Evolutionary conservation across 2,329 filamentous ascomycete species (phyloP).

Genomic region (Sporothrix luriei): DNA sequence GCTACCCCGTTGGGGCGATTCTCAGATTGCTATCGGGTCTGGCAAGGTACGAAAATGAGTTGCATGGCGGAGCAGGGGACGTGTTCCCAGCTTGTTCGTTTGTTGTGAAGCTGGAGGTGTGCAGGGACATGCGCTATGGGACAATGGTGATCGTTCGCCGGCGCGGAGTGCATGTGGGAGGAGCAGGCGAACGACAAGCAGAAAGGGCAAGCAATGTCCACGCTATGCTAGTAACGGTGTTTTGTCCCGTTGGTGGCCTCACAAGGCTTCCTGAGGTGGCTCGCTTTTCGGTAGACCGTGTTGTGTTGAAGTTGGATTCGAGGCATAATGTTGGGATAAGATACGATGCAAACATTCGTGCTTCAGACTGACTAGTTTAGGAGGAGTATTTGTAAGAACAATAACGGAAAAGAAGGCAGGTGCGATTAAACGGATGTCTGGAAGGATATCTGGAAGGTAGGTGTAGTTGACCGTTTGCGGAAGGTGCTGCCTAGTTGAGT

Average conservation of each 20-base stretch:
- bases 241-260: not conserved
- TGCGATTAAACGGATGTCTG: not conserved
- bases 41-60: not conserved
- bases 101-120: not conserved
- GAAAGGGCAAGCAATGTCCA: not conserved
- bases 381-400: not conserved
- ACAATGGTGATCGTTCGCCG: not conserved
- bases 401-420: not conserved
- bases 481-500: not conserved
- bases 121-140: not conserved
- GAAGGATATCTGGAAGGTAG: not conserved
- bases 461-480: not conserved
- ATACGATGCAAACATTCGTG: not conserved
- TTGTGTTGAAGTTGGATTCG: not conserved
- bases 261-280: not conserved
- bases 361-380: not conserved
- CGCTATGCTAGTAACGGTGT: no score
- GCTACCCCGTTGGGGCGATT: not conserved
- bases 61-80: no score
- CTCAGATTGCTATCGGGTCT: not conserved
- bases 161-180: slow-evolving; percentile 4
- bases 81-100: not conserved
- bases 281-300: not conserved
- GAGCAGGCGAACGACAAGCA: not conserved
- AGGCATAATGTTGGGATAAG: not conserved